A percentile compares a stretch with the other conserved stretches of the same genome.
Evolutionary conservation across 2,329 filamentous ascomycete genomes (phyloP).

Genomic region (Penicillium sp.): DNA sequence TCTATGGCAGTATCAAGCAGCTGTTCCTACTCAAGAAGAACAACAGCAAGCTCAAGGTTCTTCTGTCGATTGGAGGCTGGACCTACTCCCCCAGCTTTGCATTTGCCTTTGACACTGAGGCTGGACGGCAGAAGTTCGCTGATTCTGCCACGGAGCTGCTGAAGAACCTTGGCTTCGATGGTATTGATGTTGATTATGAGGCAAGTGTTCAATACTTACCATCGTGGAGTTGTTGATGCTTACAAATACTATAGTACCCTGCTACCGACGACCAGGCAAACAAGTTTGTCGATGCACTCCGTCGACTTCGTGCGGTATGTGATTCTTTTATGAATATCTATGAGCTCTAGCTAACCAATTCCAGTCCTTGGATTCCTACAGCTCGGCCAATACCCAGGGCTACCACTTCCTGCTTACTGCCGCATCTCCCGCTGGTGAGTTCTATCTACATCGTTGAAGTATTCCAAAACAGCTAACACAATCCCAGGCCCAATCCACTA

Average conservation of each 20-base stretch:
- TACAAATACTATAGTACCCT: conserved; percentile 30
- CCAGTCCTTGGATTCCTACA: conserved; percentile 45
- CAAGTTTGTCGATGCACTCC: conserved; percentile 38
- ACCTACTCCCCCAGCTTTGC: conserved; percentile 74
- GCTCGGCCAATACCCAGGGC: conserved; percentile 37
- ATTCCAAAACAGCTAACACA: background rate
- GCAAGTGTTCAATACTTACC: conserved; percentile 13
- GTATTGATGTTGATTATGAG: conserved; percentile 47
- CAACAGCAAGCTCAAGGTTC: conserved; percentile 72
- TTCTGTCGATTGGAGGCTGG: conserved; percentile 83
- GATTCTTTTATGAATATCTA: background rate
- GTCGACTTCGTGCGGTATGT: conserved; percentile 33
- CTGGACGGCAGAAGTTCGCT: conserved; percentile 64
- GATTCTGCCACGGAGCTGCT: conserved; percentile 69
- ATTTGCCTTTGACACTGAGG: conserved; percentile 60
- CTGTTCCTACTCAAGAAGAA: conserved; percentile 72
- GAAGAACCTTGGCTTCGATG: conserved; percentile 70
- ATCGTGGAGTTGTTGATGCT: background rate
- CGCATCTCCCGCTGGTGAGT: conserved; percentile 46
- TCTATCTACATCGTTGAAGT: background rate
- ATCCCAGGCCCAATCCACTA: conserved; percentile 47
- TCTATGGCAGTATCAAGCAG: conserved; percentile 76
- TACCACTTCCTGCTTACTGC: conserved; percentile 49
- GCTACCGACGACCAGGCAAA: conserved; percentile 34
- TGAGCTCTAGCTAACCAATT: background rate